Evolutionary conservation across 2,329 filamentous ascomycete species (phyloP).

Genomic region (Xylaria sp.): DNA sequence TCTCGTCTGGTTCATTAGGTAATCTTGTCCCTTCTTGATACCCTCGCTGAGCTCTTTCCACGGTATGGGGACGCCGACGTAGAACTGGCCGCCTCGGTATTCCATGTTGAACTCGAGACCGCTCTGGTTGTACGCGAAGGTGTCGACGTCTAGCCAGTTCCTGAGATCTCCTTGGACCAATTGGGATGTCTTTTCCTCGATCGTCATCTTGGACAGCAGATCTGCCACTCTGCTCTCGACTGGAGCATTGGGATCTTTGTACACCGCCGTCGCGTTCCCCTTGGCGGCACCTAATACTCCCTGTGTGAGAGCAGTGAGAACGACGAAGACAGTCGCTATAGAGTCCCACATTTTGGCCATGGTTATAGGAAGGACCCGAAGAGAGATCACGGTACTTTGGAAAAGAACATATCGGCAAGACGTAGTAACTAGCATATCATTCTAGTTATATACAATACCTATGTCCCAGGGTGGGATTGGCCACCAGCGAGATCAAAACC

Average conservation of each 20-base stretch:
- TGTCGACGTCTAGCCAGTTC: conserved; percentile 78
- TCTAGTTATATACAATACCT: conserved; percentile 30
- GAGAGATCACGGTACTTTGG: conserved; percentile 14
- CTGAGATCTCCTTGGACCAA: conserved; percentile 75
- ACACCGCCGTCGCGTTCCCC: conserved; percentile 55
- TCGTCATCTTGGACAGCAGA: conserved; percentile 77
- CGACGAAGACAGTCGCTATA: conserved; percentile 32
- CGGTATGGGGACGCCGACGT: conserved; percentile 74
- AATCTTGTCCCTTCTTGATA: conserved; percentile 74
- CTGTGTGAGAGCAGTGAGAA: conserved; percentile 37
- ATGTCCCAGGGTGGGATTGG: conserved; percentile 3
- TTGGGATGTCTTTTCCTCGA: conserved; percentile 78
- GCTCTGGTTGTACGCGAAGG: conserved; percentile 73
- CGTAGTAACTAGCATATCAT: conserved; percentile 18
- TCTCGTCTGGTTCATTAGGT: conserved; percentile 72
- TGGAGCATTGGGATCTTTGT: conserved; percentile 71
- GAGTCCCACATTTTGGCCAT: conserved; percentile 41
- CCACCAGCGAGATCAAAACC: conserved; percentile 1
- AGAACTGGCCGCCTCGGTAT: conserved; percentile 74
- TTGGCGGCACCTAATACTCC: conserved; percentile 38
- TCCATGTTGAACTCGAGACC: conserved; percentile 75
- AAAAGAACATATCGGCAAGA: conserved; percentile 3
- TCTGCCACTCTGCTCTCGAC: conserved; percentile 74
- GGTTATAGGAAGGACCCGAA: conserved; percentile 1
- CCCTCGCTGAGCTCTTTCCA: conserved; percentile 72